A percentile compares a stretch with the other conserved stretches of the same genome.
Conservation (phyloP, 352 stramenopile species). For the Blastocystis sp. region DNA sequence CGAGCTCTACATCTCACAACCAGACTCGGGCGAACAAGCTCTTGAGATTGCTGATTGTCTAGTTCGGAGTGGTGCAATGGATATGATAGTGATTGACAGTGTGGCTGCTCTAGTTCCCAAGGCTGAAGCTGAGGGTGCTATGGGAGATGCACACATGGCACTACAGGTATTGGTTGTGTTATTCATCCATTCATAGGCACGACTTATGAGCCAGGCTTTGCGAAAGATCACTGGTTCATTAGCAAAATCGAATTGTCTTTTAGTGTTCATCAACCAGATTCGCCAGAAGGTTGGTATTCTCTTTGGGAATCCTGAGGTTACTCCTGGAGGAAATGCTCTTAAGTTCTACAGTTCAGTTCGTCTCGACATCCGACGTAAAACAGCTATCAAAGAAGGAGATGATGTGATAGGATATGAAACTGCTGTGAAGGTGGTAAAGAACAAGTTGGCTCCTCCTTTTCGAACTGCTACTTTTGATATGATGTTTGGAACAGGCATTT, state of each 20-base stretch:
- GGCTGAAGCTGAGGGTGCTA: slow-evolving; percentile 85
- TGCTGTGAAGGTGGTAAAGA: slow-evolving; percentile 96
- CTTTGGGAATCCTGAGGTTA: slow-evolving; percentile 93
- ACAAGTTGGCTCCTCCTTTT: slow-evolving; percentile 94
- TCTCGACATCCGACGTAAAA: slow-evolving; percentile 88
- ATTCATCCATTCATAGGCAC: slow-evolving; percentile 68
- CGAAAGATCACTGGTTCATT: slow-evolving; percentile 91
- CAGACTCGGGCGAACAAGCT: slow-evolving; percentile 91
- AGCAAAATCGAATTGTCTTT: slow-evolving; percentile 85
- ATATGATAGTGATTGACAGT: slow-evolving; percentile 93
- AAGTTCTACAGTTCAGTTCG: slow-evolving; percentile 84
- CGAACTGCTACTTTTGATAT: slow-evolving; percentile 89
- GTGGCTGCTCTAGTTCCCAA: slow-evolving; percentile 91
- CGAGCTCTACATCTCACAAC: slow-evolving; percentile 90
- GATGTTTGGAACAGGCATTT: slow-evolving; percentile 90
- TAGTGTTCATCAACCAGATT: slow-evolving; percentile 98
- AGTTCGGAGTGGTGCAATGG: slow-evolving; percentile 86
- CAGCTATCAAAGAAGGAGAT: slow-evolving; percentile 80
- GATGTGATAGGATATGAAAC: slow-evolving; percentile 85
- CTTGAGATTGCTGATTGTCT: slow-evolving; percentile 96
- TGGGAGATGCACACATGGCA: slow-evolving; percentile 92
- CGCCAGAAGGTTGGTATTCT: slow-evolving; percentile 91
- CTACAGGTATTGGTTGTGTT: slow-evolving; percentile 70
- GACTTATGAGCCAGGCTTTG: slow-evolving; percentile 92
- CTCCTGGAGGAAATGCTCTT: slow-evolving; percentile 79